A percentile compares a stretch with the other conserved stretches of the same genome.
These are phyloP conservation scores for Avena eriantha DNA, from an alignment of 176 grass and related monocot species.

Conservation along the genomic window DNA sequence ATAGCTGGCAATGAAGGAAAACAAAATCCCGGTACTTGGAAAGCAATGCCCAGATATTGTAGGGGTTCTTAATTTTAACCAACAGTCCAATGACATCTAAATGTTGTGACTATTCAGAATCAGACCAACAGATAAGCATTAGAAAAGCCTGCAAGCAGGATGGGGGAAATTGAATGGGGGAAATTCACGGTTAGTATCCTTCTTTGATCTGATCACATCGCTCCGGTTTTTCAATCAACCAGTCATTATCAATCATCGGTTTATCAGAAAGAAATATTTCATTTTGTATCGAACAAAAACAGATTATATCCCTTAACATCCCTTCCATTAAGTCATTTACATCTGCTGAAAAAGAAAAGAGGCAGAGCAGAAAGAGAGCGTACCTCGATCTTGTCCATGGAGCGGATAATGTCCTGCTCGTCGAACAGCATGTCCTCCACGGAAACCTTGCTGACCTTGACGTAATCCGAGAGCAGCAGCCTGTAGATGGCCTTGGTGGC, in stretches of 20 bases:
- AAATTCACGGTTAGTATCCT: neutral
- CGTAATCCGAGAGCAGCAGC: conserved; percentile 82
- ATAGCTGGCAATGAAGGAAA: neutral
- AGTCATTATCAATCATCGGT: neutral
- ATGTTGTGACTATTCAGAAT: neutral
- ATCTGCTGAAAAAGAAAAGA: neutral
- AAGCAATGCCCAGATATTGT: neutral
- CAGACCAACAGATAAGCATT: neutral
- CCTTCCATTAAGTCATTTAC: neutral
- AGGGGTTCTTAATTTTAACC: neutral
- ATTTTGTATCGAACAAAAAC: neutral
- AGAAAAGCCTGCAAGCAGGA: neutral
- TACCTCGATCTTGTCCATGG: conserved; percentile 97
- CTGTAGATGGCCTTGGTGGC: conserved; percentile 96
- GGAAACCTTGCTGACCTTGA: conserved; percentile 98
- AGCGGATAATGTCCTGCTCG: conserved; percentile 82
- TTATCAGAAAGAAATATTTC: neutral
- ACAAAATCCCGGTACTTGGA: neutral
- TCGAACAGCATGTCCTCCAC: conserved; percentile 94
- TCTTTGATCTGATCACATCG: neutral
- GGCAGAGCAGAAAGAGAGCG: neutral
- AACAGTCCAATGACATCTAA: neutral
- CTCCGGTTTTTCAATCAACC: too few relatives aligned
- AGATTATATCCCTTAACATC: neutral
- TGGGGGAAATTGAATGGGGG: neutral